Conservation (phyloP, 2,329 filamentous ascomycete species). For the Pyrenochaeta sp. region DNA sequence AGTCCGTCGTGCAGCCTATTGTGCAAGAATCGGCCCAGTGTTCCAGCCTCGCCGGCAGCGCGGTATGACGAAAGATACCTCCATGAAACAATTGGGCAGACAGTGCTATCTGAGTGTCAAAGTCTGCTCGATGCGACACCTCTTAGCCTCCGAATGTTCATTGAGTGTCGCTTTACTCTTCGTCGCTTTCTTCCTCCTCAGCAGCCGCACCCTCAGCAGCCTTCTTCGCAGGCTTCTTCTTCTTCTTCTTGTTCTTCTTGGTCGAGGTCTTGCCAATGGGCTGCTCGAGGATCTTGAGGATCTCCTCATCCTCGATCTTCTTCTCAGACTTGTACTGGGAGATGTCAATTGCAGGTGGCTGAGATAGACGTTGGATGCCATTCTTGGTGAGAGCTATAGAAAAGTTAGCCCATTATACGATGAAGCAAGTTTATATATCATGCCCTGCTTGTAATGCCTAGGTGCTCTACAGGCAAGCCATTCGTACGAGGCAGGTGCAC, state of each 20-base stretch:
- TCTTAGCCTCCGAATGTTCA: slow-evolving; percentile 3
- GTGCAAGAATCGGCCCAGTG: no score
- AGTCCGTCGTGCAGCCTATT: no score
- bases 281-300: slow-evolving; percentile 92
- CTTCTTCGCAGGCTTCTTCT: slow-evolving; percentile 77
- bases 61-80: no score
- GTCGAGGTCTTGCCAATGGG: slow-evolving; percentile 72
- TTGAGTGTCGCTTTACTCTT: slow-evolving; percentile 38
- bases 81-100: no score
- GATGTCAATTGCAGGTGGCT: slow-evolving; percentile 76
- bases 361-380: slow-evolving; percentile 85
- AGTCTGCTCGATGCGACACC: no score
- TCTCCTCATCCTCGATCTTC: slow-evolving; percentile 96
- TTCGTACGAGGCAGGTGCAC: no score
- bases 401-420: slow-evolving; percentile 16
- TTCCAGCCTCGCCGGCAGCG: no score
- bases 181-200: slow-evolving; percentile 44
- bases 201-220: slow-evolving; percentile 58
- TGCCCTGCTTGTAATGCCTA: no score
- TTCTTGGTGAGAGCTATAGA: slow-evolving; percentile 92
- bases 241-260: slow-evolving; percentile 85
- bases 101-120: no score
- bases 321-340: slow-evolving; percentile 91
- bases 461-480: no score
- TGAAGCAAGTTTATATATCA: no score